Evolutionary conservation across 257 asterid genomes (phyloP).

Genomic region (Solanum pennellii): DNA sequence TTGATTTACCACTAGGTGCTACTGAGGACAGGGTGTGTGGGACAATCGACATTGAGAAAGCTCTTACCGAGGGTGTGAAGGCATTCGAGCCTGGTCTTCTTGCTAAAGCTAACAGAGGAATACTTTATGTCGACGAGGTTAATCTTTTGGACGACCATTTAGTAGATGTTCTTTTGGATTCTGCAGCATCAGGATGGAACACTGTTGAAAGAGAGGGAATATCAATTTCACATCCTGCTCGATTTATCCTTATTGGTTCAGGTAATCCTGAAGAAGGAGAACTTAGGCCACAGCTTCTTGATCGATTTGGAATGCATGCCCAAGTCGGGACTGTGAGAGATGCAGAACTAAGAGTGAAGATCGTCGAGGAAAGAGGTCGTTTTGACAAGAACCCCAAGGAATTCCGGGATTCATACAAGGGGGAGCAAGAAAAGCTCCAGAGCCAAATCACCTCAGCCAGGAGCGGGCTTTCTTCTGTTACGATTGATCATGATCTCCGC

Average conservation of each 20-base stretch:
- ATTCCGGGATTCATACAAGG: constrained; percentile 52
- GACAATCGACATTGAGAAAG: constrained; percentile 88
- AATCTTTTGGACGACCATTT: constrained; percentile 90
- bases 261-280: constrained; percentile 98
- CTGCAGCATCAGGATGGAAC: constrained; percentile 95
- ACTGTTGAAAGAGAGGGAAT: constrained; percentile 93
- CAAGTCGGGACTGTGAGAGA: constrained; percentile 82
- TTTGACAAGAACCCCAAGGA: constrained; percentile 73
- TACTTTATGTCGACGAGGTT: constrained; percentile 85
- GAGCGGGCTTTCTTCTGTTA: constrained; percentile 40
- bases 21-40: constrained; percentile 94
- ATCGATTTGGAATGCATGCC: constrained; percentile 95
- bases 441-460: constrained; percentile 64
- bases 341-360: constrained; percentile 92
- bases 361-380: constrained; percentile 88
- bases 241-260: constrained; percentile 83
- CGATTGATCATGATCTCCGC: constrained; percentile 59
- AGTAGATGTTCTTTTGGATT: constrained; percentile 81
- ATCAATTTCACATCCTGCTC: constrained; percentile 89
- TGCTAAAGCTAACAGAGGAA: constrained; percentile 88
- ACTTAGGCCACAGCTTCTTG: constrained; percentile 94
- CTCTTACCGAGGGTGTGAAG: constrained; percentile 88
- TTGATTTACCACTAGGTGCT: constrained; percentile 88
- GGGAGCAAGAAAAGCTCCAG: constrained; percentile 79
- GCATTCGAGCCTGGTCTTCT: constrained; percentile 94